phyloP scores from a whole-genome alignment of 345 rosid genomes.

The Ailanthus altissimus region DNA sequence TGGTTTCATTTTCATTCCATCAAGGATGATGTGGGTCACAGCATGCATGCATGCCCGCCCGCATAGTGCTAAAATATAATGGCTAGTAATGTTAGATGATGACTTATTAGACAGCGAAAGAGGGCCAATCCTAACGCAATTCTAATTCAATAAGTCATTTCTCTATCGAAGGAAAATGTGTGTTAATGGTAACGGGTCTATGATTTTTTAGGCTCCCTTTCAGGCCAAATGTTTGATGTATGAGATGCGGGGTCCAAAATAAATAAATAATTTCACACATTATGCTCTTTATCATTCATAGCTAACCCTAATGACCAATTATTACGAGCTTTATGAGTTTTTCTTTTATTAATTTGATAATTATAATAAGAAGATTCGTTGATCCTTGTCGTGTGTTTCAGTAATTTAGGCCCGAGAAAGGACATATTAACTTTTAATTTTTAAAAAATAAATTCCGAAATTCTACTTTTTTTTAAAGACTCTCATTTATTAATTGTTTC shows the following conservation, averaged over 20 bases:
- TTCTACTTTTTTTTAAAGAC: no score
- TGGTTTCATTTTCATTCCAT: slow-evolving; percentile 11
- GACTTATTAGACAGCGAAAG: neutral
- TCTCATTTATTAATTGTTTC: no score
- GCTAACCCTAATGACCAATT: neutral
- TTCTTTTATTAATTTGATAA: no score
- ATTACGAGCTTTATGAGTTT: no score
- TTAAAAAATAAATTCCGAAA: no score
- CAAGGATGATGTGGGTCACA: neutral
- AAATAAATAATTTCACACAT: neutral
- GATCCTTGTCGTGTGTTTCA: no score
- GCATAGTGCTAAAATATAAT: neutral
- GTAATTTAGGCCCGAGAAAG: no score
- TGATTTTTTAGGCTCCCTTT: neutral
- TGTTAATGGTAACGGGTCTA: neutral
- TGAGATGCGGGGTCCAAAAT: neutral
- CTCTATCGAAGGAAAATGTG: neutral
- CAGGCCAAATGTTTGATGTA: slow-evolving; percentile 11
- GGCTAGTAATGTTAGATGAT: no score
- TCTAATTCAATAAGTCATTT: neutral
- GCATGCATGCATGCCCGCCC: no score
- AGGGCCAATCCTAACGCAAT: neutral
- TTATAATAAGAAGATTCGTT: no score
- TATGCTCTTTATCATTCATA: neutral
- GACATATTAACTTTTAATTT: no score